These are phyloP conservation scores for Yarrowia yakushimensis DNA, from an alignment of 805 yeast genomes.

Conservation along the genomic window DNA sequence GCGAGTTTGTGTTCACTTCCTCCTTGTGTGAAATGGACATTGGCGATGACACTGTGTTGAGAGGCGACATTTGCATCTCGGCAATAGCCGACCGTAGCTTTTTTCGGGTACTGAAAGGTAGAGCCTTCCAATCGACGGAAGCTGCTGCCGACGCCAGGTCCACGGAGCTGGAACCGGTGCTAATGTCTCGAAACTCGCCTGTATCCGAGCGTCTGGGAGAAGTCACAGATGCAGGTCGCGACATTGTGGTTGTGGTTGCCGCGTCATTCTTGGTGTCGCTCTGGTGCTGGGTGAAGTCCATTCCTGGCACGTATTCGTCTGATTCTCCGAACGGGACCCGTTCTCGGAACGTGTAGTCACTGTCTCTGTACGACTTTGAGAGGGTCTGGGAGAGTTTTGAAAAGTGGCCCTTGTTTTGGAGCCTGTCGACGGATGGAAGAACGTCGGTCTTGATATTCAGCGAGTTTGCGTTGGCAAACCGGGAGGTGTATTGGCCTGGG, in stretches of 20 bases:
- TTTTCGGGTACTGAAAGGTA: constrained; percentile 17
- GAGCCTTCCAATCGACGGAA: constrained; percentile 16
- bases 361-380: constrained; percentile 20
- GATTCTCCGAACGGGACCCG: constrained; percentile 21
- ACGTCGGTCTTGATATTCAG: background rate
- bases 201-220: constrained; percentile 12
- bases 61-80: constrained; percentile 20
- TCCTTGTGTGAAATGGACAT: constrained; percentile 15
- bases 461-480: background rate
- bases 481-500: constrained; percentile 7
- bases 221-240: background rate
- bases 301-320: constrained; percentile 22
- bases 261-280: constrained; percentile 3
- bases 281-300: constrained; percentile 24
- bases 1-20: background rate
- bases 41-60: constrained; percentile 17
- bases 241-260: background rate
- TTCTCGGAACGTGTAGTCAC: constrained; percentile 15
- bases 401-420: background rate
- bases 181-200: background rate
- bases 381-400: constrained; percentile 11
- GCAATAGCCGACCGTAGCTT: constrained; percentile 12
- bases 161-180: constrained; percentile 10
- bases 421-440: background rate
- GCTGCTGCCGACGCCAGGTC: constrained; percentile 3